Evolutionary conservation across 345 rosid genomes (phyloP).

Genomic region (Aethionema arabicum): DNA sequence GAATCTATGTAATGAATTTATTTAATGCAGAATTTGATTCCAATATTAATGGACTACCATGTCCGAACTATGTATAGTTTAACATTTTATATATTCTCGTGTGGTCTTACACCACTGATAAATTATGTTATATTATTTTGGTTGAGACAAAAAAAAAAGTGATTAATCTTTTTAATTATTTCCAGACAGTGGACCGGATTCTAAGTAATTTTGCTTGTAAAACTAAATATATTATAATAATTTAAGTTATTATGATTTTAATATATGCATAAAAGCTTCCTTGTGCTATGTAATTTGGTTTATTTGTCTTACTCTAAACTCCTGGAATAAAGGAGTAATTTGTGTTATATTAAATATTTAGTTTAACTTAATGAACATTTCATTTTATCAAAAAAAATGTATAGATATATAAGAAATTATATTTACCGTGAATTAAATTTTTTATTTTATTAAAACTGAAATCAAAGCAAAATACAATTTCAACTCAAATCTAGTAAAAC

Average conservation of each 20-base stretch:
- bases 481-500: no score
- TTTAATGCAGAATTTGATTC: conserved; percentile 37
- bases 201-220: conserved; percentile 28
- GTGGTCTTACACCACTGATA: conserved; percentile 33
- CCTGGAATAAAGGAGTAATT: conserved; percentile 18
- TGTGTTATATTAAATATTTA: not conserved
- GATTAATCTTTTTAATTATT: conserved; percentile 11
- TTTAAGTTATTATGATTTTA: conserved; percentile 20
- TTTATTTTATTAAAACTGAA: no score
- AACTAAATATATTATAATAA: not conserved
- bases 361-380: no score
- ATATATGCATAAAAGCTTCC: conserved; percentile 4
- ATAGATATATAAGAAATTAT: no score
- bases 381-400: no score
- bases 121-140: conserved; percentile 23
- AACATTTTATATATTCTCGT: conserved; percentile 21
- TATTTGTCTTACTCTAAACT: conserved; percentile 32
- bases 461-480: no score
- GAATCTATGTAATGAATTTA: conserved; percentile 30
- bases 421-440: no score
- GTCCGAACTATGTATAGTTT: conserved; percentile 30
- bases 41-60: conserved; percentile 38
- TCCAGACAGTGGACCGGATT: conserved; percentile 33
- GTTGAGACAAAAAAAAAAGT: conserved; percentile 15
- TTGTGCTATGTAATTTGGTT: conserved; percentile 27